These are phyloP conservation scores for Sporothrix variecibatus DNA, from an alignment of 2,329 filamentous ascomycete genomes.

Conservation along the genomic window DNA sequence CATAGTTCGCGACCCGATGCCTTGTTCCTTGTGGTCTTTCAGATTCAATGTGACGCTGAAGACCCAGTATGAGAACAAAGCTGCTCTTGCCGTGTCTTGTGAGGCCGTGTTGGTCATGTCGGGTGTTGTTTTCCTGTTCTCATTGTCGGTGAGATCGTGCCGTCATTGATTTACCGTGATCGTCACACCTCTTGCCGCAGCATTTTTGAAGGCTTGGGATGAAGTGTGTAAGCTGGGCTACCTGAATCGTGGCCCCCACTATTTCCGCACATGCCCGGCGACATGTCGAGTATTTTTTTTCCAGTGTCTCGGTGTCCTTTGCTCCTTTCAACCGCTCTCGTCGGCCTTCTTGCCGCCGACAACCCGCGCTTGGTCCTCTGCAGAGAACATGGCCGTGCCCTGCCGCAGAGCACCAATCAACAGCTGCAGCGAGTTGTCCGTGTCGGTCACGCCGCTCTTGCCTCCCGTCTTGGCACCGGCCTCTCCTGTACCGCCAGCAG, in stretches of 20 bases:
- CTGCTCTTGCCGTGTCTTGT: no score
- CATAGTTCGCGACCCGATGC: no score
- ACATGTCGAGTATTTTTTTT: background rate
- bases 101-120: no score
- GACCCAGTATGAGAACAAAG: no score
- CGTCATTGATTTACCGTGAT: background rate
- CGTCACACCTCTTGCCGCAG: no score
- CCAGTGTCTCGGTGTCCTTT: background rate
- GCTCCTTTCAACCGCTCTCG: background rate
- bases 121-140: background rate
- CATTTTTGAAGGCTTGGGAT: no score
- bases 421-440: constrained; percentile 50
- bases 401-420: constrained; percentile 70
- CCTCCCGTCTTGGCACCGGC: background rate
- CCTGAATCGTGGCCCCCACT: no score
- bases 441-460: constrained; percentile 39
- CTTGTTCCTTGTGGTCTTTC: no score
- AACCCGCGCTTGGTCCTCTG: constrained; percentile 45
- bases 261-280: background rate
- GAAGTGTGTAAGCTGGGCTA: background rate
- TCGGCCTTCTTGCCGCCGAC: constrained; percentile 26
- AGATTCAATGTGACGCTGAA: no score
- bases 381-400: constrained; percentile 62
- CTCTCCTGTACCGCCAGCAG: constrained; percentile 51
- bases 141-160: background rate